Evolutionary conservation across 179 eudicot genomes (phyloP), one percentile per base, ranked within the genome.

Genomic region (Drosera spatulata): DNA sequence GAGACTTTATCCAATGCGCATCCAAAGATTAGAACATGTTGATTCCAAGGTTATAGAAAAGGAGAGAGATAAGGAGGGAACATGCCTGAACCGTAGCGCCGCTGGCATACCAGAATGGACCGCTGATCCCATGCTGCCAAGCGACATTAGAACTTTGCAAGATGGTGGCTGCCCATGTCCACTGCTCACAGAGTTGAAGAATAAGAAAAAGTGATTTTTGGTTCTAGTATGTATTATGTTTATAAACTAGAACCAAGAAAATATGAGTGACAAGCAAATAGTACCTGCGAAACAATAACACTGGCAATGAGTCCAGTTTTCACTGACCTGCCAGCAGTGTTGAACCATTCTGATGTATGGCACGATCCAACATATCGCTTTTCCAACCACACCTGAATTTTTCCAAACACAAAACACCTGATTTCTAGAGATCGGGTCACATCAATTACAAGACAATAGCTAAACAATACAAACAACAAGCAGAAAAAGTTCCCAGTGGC

Each of bases 121-220:
- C 98, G 48, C 98, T 88, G 53, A 91, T 78, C 56, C 98, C 98
- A 77, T 88, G 83, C 67, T 88, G 66, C 98, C 98, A 91, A 33
- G 97, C 97, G 40, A 91, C 96, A 73, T 87, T 91, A 4, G 96
- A 91, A 58, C 97, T 91, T 70, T 91, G 94, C 75, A 87, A 74
- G 67, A 85, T 91, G 13, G 97, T 91, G 56, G 97, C 97, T 55
- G 97, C 95, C 95, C 97, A 91, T 59, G 97, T 87, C 97, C 94
- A 85, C 97, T 87, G 70, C 58, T 22, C 33, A 22, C 33, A 22
- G 33, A 22, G 33, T 22, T 40, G 10, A 55, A 37, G 12, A 22
- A 55, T 22, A 22, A 22, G 1, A 1, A 22, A 22, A 22, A 22
- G 33, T 0, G 1, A 22, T 22, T 0, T 22, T 22, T 22, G 33